These are phyloP conservation scores for Hortaea sp. DNA, from an alignment of 2,329 filamentous ascomycete species.

Conservation along the genomic window DNA sequence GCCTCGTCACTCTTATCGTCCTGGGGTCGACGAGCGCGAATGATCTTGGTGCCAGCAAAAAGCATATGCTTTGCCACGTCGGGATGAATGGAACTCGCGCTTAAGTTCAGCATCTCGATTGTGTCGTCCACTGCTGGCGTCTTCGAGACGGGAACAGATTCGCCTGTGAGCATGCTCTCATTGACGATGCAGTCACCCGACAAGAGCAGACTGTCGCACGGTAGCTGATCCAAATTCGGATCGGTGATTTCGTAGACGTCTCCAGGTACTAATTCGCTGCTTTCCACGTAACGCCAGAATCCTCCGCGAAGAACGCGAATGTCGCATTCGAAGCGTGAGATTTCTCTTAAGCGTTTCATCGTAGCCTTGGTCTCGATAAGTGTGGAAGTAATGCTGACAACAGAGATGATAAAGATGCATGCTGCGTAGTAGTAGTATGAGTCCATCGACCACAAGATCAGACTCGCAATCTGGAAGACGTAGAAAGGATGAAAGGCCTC, in stretches of 20 bases:
- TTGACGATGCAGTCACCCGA: constrained; percentile 97
- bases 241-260: constrained; percentile 97
- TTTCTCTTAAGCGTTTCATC: constrained; percentile 80
- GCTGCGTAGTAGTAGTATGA: constrained; percentile 96
- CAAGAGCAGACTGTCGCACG: constrained; percentile 82
- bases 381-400: constrained; percentile 82
- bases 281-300: constrained; percentile 86
- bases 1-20: constrained; percentile 79
- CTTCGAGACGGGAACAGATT: constrained; percentile 95
- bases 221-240: constrained; percentile 76
- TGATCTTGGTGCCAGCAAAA: constrained; percentile 91
- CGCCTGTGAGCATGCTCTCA: constrained; percentile 95
- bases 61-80: constrained; percentile 81
- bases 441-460: constrained; percentile 89
- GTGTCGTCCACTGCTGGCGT: constrained; percentile 71
- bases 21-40: constrained; percentile 79
- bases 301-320: constrained; percentile 86
- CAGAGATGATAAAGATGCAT: constrained; percentile 90
- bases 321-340: constrained; percentile 91
- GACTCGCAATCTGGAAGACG: constrained; percentile 90
- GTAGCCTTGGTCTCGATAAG: constrained; percentile 86
- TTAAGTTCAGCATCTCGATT: constrained; percentile 64
- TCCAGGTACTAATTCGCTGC: constrained; percentile 81
- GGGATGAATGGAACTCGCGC: constrained; percentile 70
- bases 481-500: constrained; percentile 98